Conservation (phyloP, 352 stramenopile species). For the Pythium aristosporum region DNA sequence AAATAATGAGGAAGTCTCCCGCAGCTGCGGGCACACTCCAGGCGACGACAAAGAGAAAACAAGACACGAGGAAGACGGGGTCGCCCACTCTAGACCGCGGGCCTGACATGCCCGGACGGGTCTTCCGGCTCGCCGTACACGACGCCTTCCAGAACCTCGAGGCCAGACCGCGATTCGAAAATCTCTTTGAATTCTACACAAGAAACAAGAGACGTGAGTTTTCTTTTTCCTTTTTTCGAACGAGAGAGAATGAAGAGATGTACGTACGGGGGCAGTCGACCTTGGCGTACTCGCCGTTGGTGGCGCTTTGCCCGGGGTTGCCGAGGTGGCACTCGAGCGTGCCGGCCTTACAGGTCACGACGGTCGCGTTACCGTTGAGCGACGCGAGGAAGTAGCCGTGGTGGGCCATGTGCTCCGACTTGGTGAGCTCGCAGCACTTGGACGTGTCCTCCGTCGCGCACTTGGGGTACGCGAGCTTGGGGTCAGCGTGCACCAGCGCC, state of each 20-base stretch:
- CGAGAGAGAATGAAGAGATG: not conserved
- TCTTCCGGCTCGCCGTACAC: conserved; percentile 7
- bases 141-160: conserved; percentile 28
- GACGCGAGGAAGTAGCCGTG: conserved; percentile 56
- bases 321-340: conserved; percentile 53
- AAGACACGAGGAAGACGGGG: not conserved
- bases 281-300: conserved; percentile 33
- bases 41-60: not conserved
- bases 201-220: not conserved
- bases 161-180: conserved; percentile 47
- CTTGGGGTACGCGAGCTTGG: conserved; percentile 48
- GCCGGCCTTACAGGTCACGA: conserved; percentile 62
- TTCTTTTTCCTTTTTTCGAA: not conserved
- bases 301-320: conserved; percentile 55
- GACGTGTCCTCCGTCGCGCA: conserved; percentile 36
- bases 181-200: conserved; percentile 54
- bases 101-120: conserved; percentile 15
- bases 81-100: not conserved
- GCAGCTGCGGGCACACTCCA: too few relatives aligned
- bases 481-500: conserved; percentile 26
- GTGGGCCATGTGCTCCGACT: conserved; percentile 47
- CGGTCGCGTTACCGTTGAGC: conserved; percentile 45
- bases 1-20: too few relatives aligned
- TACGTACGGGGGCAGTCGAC: conserved; percentile 53
- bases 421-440: conserved; percentile 57